Conservation (phyloP, 2,329 filamentous ascomycete genomes). For the Venturia carpophila region DNA sequence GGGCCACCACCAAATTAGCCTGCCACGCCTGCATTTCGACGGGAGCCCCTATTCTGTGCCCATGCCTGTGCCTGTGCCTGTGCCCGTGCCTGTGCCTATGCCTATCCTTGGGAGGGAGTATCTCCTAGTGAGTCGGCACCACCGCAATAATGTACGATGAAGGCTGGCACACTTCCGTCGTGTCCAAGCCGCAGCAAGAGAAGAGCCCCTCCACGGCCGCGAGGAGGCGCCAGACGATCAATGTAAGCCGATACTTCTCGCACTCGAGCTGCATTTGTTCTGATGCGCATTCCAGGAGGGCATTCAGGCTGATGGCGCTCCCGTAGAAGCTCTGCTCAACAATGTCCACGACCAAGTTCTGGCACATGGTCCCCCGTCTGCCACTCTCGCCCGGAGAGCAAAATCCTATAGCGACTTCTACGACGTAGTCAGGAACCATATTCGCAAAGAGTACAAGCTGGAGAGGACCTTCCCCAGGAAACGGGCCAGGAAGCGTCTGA, state of each 20-base stretch:
- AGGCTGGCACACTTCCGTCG: conserved; percentile 69
- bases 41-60: no score
- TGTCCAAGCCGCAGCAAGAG: conserved; percentile 39
- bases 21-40: background rate
- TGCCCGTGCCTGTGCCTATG: no score
- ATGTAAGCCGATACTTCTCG: conserved; percentile 46
- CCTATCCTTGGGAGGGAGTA: no score
- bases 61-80: no score
- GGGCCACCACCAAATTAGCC: conserved; percentile 15
- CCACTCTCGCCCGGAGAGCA: conserved; percentile 57
- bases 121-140: no score
- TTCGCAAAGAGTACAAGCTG: conserved; percentile 43
- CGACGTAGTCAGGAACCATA: conserved; percentile 51
- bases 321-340: conserved; percentile 49
- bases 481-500: conserved; percentile 32
- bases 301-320: conserved; percentile 46
- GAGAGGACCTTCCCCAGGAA: conserved; percentile 36
- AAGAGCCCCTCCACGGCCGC: conserved; percentile 36
- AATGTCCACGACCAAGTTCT: conserved; percentile 51
- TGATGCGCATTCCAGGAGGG: conserved; percentile 40
- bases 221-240: conserved; percentile 44
- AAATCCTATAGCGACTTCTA: conserved; percentile 76
- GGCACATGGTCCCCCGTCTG: conserved; percentile 55
- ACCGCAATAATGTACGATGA: conserved; percentile 65
- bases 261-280: conserved; percentile 43